Evolutionary conservation across 1,284 basidiomycete genomes (phyloP).

Genomic region (Inonotus obliquus): DNA sequence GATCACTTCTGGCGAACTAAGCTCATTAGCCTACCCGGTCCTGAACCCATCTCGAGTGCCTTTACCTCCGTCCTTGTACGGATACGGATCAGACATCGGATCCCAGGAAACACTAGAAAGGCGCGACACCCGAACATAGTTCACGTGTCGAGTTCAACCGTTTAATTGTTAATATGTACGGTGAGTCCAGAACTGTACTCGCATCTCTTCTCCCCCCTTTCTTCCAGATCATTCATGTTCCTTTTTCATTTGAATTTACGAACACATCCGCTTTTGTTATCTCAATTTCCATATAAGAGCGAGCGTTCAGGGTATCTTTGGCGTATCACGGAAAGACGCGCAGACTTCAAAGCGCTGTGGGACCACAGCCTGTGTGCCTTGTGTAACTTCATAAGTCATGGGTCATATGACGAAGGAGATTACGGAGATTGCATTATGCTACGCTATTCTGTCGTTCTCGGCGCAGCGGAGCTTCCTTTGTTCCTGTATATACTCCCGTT

Average conservation of each 20-base stretch:
- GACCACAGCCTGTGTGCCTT: not conserved
- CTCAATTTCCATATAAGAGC: not conserved
- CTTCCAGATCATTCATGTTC: not conserved
- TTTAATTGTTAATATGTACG: constrained; percentile 4
- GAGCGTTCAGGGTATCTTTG: constrained; percentile 5
- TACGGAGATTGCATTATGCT: not conserved
- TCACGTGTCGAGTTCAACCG: not conserved
- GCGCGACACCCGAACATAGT: constrained; percentile 10
- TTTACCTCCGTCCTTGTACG: constrained; percentile 13
- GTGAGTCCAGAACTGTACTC: not conserved
- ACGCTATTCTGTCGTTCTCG: not conserved
- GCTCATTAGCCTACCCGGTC: constrained; percentile 10
- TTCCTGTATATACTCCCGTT: not conserved
- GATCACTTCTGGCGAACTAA: not conserved
- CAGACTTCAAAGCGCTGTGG: not conserved
- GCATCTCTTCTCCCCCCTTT: not conserved
- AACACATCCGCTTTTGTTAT: not conserved
- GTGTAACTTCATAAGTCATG: not conserved
- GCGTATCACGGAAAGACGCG: not conserved
- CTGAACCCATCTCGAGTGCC: constrained; percentile 15
- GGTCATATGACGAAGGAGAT: not conserved
- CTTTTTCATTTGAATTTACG: not conserved
- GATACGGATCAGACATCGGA: constrained; percentile 5
- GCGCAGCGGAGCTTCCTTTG: not conserved
- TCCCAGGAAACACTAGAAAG: constrained; percentile 10